Conservation (phyloP, 2,329 filamentous ascomycete genomes). For the Aspergillus oerlinghausenensis region DNA sequence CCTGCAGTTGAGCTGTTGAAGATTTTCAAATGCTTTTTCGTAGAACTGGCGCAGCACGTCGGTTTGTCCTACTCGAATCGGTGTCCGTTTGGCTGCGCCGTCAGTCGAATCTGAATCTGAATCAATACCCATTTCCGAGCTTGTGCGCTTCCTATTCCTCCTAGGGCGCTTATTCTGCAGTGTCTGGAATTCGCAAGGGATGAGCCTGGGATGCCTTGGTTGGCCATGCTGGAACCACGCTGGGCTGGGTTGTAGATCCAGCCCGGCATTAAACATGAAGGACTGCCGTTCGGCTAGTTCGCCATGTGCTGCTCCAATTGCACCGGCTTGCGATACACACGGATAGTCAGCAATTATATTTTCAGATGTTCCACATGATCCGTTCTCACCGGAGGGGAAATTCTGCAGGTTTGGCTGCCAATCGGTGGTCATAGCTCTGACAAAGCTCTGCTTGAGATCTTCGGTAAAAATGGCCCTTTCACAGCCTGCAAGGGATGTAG, state of each 20-base stretch:
- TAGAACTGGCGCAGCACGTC: conserved; percentile 32
- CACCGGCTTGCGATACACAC: background rate
- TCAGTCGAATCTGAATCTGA: conserved; percentile 17
- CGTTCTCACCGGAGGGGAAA: conserved; percentile 23
- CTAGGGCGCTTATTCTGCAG: conserved; percentile 24
- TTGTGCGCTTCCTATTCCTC: conserved; percentile 16
- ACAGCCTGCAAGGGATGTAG: conserved; percentile 29
- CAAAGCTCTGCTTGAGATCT: conserved; percentile 32
- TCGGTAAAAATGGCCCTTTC: conserved; percentile 32
- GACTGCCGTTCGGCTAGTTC: conserved; percentile 8
- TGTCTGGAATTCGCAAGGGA: conserved; percentile 30
- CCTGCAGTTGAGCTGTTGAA: conserved; percentile 41
- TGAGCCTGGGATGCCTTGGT: conserved; percentile 19
- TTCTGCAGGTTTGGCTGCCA: conserved; percentile 16
- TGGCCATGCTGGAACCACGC: conserved; percentile 22
- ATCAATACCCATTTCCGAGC: conserved; percentile 10
- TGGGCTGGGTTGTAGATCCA: conserved; percentile 12
- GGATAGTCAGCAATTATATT: background rate
- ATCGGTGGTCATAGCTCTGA: conserved; percentile 23
- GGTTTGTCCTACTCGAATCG: conserved; percentile 26
- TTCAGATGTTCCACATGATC: background rate
- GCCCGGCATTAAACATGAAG: conserved; percentile 8
- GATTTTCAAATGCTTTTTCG: conserved; percentile 32
- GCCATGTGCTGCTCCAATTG: conserved; percentile 4
- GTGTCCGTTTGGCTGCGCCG: conserved; percentile 18